Conservation (phyloP, 139 green algal species). For the Eudorina sp. region DNA sequence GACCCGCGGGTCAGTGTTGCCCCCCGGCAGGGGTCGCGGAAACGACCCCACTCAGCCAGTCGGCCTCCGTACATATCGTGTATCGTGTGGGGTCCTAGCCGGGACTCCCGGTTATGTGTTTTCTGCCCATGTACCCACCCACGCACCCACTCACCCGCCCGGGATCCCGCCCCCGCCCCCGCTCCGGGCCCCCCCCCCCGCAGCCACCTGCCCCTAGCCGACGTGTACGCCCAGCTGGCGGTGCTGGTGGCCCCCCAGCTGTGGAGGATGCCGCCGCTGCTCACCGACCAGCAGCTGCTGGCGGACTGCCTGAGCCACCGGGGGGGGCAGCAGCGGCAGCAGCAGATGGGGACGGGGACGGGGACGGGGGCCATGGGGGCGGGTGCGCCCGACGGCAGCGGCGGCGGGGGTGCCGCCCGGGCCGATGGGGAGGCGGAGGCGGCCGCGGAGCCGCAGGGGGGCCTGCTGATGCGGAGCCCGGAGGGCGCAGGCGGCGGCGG, state of each 20-base stretch:
- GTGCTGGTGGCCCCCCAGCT: conserved; percentile 59
- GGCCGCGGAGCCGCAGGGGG: neutral
- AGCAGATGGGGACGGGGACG: neutral
- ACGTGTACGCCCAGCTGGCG: conserved; percentile 81
- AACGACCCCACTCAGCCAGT: too few species aligned
- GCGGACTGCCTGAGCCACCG: conserved; percentile 45
- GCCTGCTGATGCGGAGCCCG: neutral
- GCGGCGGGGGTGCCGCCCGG: too few species aligned
- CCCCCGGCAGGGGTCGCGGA: too few species aligned
- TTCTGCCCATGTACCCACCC: neutral
- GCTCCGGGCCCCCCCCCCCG: neutral
- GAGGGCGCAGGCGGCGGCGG: neutral
- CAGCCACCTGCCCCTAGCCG: conserved; percentile 70
- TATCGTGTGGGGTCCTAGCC: too few species aligned
- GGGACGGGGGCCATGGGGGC: neutral
- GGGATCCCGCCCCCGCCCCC: neutral
- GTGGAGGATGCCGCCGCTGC: conserved; percentile 7
- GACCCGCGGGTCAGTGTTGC: too few species aligned
- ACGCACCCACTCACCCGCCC: neutral
- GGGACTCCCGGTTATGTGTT: too few species aligned
- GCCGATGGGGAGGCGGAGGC: neutral
- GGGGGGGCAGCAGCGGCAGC: neutral
- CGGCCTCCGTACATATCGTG: too few species aligned
- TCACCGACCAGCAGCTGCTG: conserved; percentile 46
- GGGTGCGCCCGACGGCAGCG: neutral